Evolutionary conservation across 108 stramenopile genomes (phyloP).

Genomic region (Fragilariopsis cylindrus): DNA sequence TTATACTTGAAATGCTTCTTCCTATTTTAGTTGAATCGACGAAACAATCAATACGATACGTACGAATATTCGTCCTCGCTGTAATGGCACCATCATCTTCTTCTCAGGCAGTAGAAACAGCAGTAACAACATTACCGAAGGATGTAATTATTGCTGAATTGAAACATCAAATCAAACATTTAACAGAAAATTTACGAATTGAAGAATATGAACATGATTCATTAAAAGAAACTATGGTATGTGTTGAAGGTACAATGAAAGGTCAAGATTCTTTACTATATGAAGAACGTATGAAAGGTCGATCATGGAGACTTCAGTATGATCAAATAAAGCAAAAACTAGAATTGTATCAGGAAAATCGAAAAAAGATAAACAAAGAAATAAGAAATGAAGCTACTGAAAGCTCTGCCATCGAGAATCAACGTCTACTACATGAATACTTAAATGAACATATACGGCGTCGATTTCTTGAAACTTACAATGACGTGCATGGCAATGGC

Average conservation of each 20-base stretch:
- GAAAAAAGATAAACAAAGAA: not conserved
- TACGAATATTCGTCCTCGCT: not conserved
- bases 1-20: too few relatives aligned
- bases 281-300: slow-evolving; percentile 7
- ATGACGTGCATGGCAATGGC: too few relatives aligned
- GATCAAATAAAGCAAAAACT: not conserved
- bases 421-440: not conserved
- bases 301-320: not conserved
- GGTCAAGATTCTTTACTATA: not conserved
- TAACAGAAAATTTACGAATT: not conserved
- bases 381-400: not conserved
- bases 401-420: not conserved
- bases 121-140: not conserved
- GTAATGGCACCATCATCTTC: not conserved
- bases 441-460: not conserved
- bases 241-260: not conserved
- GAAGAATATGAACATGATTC: not conserved
- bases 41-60: too few relatives aligned
- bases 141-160: not conserved
- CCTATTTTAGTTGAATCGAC: too few relatives aligned
- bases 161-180: not conserved
- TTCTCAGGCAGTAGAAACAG: not conserved
- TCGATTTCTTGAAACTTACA: not conserved
- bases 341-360: not conserved
- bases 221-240: not conserved